These are phyloP conservation scores for Boletus sp. DNA, from an alignment of 768 basidiomycete species.

Conservation along the genomic window DNA sequence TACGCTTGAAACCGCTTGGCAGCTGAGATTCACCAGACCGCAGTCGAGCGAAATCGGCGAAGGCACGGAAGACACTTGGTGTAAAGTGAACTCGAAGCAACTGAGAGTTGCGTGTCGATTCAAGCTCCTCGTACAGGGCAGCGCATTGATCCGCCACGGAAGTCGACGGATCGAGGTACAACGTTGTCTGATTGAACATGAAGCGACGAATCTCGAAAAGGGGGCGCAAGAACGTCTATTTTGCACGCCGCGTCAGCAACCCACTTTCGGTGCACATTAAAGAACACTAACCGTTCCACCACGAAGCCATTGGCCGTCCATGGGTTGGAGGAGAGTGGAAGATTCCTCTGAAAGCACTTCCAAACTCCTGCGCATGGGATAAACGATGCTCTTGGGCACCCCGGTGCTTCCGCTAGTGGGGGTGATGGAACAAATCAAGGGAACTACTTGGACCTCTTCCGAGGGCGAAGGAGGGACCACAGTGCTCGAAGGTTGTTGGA, in stretches of 20 bases:
- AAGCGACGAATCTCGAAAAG: constrained; percentile 32
- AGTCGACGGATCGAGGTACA: constrained; percentile 28
- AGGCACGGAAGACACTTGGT: constrained; percentile 29
- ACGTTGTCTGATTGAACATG: constrained; percentile 32
- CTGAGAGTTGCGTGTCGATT: constrained; percentile 19
- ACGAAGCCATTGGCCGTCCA: constrained; percentile 32
- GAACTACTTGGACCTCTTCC: constrained; percentile 20
- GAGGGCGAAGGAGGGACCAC: constrained; percentile 12
- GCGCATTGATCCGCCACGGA: constrained; percentile 28
- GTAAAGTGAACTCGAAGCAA: constrained; percentile 29
- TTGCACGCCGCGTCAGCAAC: neutral
- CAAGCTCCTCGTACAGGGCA: constrained; percentile 25
- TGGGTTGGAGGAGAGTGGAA: constrained; percentile 25
- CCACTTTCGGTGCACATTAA: no score
- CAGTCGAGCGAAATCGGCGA: constrained; percentile 27
- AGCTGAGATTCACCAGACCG: constrained; percentile 14
- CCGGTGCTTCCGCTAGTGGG: constrained; percentile 32
- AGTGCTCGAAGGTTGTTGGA: constrained; percentile 5
- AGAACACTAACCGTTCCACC: constrained; percentile 27
- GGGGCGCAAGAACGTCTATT: constrained; percentile 29
- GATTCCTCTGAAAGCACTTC: constrained; percentile 27
- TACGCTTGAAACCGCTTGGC: constrained; percentile 22
- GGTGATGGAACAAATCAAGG: constrained; percentile 26
- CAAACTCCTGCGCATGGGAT: constrained; percentile 27
- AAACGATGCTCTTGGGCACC: constrained; percentile 31